Base-by-base conservation (phyloP, 2,329 filamentous ascomycete genomes). In the Pestalotiopsis sp. region DNA sequence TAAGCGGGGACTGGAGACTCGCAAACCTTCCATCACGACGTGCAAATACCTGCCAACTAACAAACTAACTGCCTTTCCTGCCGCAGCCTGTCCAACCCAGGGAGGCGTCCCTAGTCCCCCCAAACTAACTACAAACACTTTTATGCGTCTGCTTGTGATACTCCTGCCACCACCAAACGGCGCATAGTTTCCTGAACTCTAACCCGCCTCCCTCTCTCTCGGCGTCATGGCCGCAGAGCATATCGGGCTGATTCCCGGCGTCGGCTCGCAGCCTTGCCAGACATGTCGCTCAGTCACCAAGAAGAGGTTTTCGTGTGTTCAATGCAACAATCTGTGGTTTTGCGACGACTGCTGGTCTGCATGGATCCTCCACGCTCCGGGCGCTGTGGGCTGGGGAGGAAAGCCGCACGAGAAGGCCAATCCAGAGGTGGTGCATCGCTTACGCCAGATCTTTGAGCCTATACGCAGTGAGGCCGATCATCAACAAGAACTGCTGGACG, bases 321-420 rank as follows among this genome's bases (percentile, higher is more conserved):
- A 77, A 39, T 78, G 76, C 71, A 78, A 78, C 69, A 78, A 77
- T 67, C 73, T 78, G 27, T 71, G 73, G 27, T 78, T 78, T 68
- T 78, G 76, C 69, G 76, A 78, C 14, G 60, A 64, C 6, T 77
- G 76, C 65, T 78, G 76, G 76, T 71, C 74, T 14, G 74, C 76
- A 75, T 78, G 76, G 76, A 69, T 78, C 73, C 63, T 65, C 13
- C 63, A 65, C 49, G 23, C 25, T 11, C 45, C 41, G 23, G 63
- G 75, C 25, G 72, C 76, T 6, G 75, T 76, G n/a, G 76, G 76
- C 68, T 77, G 75, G 75, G 75, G 38, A 73, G 76, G 75, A 70
- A 67, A 72, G 11, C 67, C 41, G 61, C 66, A 67, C 60, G 55
- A 67, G 39, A 66, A 67, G 60, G 58, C 67, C 49, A 63, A 67